Evolutionary conservation across 305 asterid species (phyloP).

Genomic region (Plantago coronopus): DNA sequence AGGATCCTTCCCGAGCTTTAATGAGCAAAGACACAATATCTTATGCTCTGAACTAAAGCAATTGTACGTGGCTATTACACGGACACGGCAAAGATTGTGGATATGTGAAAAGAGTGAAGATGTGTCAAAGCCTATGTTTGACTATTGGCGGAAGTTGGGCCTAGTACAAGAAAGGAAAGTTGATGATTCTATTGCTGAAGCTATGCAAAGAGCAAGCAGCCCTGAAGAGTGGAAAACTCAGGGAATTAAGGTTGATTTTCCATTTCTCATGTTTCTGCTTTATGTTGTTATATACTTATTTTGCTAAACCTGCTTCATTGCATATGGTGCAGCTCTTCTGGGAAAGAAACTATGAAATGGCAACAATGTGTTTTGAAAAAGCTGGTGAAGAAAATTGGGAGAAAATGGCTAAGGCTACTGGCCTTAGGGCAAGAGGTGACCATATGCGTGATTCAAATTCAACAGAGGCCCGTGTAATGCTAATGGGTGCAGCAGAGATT

Average conservation of each 20-base stretch:
- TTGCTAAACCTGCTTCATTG: background rate
- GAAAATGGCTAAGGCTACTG: conserved; percentile 59
- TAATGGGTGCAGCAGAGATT: conserved; percentile 64
- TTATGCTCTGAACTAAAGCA: conserved; percentile 74
- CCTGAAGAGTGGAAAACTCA: conserved; percentile 67
- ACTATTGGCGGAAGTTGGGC: conserved; percentile 55
- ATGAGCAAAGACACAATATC: conserved; percentile 43
- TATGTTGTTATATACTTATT: background rate
- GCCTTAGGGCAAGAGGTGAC: conserved; percentile 50
- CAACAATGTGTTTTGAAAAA: conserved; percentile 61
- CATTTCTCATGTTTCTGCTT: background rate
- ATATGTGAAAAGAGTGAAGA: conserved; percentile 58
- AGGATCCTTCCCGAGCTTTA: conserved; percentile 48
- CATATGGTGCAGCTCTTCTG: conserved; percentile 48
- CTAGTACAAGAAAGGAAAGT: conserved; percentile 54
- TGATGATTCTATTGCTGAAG: conserved; percentile 54
- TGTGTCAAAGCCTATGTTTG: conserved; percentile 54
- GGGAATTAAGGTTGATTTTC: conserved; percentile 53
- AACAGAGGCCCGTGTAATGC: conserved; percentile 34
- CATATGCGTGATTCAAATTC: conserved; percentile 38
- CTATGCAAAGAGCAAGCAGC: conserved; percentile 67
- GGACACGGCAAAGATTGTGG: conserved; percentile 76
- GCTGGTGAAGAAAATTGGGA: conserved; percentile 57
- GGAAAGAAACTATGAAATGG: conserved; percentile 67
- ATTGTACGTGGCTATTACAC: conserved; percentile 64